phyloP scores from a whole-genome alignment of 345 rosid species.

The Cardamine chenopodiifolia region DNA sequence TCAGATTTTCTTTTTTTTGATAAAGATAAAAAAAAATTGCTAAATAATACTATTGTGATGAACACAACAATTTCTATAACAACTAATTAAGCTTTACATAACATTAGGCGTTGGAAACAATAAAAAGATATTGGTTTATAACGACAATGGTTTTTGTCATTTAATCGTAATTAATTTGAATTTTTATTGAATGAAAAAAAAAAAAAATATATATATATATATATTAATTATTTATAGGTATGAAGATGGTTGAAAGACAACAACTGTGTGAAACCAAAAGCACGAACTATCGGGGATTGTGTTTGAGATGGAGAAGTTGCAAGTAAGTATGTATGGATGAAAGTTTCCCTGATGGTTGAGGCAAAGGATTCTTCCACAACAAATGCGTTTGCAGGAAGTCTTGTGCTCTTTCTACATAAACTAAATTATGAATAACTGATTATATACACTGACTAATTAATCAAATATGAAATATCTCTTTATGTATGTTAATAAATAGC shows the following conservation, averaged over 20 bases:
- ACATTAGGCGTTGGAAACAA: neutral
- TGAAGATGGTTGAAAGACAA: conserved; percentile 11
- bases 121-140: neutral
- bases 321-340: neutral
- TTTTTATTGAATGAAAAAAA: neutral
- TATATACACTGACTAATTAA: neutral
- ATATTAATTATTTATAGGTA: too few species aligned
- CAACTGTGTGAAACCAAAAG: conserved; percentile 10
- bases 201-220: too few species aligned
- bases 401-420: neutral
- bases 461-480: neutral
- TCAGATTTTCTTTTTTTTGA: neutral
- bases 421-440: neutral
- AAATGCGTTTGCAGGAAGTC: neutral
- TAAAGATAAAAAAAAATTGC: neutral
- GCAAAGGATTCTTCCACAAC: neutral
- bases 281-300: neutral
- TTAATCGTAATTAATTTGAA: neutral
- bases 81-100: neutral
- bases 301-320: neutral
- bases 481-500: neutral
- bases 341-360: conserved; percentile 17
- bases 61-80: neutral
- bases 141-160: neutral
- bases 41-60: neutral